Conservation (phyloP, 106 monocot genomes). For the Dioscorea alata region DNA sequence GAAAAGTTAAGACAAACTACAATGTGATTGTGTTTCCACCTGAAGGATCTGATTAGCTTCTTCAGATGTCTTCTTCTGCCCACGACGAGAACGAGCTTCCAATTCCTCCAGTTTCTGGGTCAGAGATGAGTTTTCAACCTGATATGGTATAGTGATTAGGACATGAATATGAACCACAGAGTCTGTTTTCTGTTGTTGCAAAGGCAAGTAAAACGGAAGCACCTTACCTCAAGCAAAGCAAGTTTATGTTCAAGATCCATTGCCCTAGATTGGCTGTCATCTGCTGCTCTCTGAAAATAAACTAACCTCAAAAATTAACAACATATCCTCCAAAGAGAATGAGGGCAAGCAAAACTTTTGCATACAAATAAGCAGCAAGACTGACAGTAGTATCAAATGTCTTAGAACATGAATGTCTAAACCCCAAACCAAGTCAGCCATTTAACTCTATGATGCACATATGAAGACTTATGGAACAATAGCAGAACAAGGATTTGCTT, state of each 20-base stretch:
- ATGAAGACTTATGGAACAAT: too few relatives aligned
- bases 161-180: not conserved
- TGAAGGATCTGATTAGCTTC: constrained; percentile 91
- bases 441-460: too few relatives aligned
- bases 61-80: constrained; percentile 86
- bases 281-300: constrained; percentile 67
- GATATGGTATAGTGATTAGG: constrained; percentile 11
- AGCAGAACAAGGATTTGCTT: too few relatives aligned
- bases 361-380: too few relatives aligned
- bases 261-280: constrained; percentile 87
- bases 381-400: too few relatives aligned
- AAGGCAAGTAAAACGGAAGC: not conserved
- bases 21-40: constrained; percentile 20
- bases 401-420: too few relatives aligned
- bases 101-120: constrained; percentile 90
- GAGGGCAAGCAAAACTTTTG: not conserved
- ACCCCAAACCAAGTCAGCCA: too few relatives aligned
- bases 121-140: constrained; percentile 87
- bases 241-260: constrained; percentile 91
- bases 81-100: constrained; percentile 78
- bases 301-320: not conserved
- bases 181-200: too few relatives aligned
- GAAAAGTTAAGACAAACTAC: too few relatives aligned
- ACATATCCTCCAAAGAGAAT: not conserved
- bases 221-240: constrained; percentile 84